phyloP scores from a whole-genome alignment of 352 stramenopile genomes.

The Peronospora belbahrii region DNA sequence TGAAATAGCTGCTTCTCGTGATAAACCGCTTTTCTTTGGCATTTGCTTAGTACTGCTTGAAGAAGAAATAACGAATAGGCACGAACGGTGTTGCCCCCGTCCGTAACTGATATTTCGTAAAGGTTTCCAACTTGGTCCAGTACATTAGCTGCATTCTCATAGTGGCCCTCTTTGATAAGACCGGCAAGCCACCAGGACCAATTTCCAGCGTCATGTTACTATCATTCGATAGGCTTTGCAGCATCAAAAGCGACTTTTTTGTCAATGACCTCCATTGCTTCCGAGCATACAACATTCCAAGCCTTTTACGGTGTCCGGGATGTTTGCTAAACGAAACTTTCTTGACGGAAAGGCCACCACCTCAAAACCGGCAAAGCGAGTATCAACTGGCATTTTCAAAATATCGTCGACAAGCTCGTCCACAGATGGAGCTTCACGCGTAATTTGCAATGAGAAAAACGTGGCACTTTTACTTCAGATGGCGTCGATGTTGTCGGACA shows the following conservation, averaged over 20 bases:
- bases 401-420: slow-evolving; percentile 65
- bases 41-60: slow-evolving; percentile 61
- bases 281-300: slow-evolving; percentile 56
- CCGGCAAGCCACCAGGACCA: slow-evolving; percentile 75
- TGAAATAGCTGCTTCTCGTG: slow-evolving; percentile 67
- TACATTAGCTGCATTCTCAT: slow-evolving; percentile 64
- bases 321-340: slow-evolving; percentile 45
- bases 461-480: too few relatives aligned
- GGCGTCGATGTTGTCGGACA: slow-evolving; percentile 13
- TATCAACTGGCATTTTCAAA: slow-evolving; percentile 40
- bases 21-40: slow-evolving; percentile 41
- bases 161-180: slow-evolving; percentile 70
- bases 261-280: slow-evolving; percentile 70
- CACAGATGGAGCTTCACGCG: slow-evolving; percentile 21
- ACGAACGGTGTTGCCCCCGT: slow-evolving; percentile 34
- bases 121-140: slow-evolving; percentile 70
- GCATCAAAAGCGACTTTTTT: slow-evolving; percentile 66
- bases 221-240: slow-evolving; percentile 48
- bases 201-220: slow-evolving; percentile 46
- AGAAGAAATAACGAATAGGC: slow-evolving; percentile 53
- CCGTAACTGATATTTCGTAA: slow-evolving; percentile 24
- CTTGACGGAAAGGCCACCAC: slow-evolving; percentile 23
- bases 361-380: slow-evolving; percentile 20
- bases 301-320: slow-evolving; percentile 47
- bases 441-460: too few relatives aligned